Conservation (phyloP, 768 basidiomycete genomes). For the Phaeotremella skinneri region DNA sequence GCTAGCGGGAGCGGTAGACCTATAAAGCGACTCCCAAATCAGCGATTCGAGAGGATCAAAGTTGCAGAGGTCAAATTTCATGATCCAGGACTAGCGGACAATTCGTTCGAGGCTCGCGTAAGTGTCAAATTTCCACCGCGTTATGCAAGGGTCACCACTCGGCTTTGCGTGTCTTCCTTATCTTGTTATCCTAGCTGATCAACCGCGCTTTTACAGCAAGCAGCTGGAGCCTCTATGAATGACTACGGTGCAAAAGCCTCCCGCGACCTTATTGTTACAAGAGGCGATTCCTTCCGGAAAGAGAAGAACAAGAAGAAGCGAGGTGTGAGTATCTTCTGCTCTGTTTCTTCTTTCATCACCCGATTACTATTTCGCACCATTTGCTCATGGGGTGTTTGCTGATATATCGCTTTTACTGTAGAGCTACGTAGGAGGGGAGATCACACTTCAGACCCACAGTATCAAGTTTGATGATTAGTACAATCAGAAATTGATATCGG, state of each 20-base stretch:
- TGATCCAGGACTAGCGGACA: conserved; percentile 62
- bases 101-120: conserved; percentile 78
- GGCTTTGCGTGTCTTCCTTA: too few relatives aligned
- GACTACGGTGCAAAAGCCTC: conserved; percentile 89
- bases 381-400: not conserved
- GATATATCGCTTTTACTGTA: conserved; percentile 4
- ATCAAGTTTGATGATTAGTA: conserved; percentile 66
- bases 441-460: conserved; percentile 85
- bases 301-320: conserved; percentile 99
- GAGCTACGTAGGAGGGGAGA: conserved; percentile 90
- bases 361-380: not conserved
- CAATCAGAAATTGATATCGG: not conserved
- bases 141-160: not conserved
- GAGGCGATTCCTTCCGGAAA: conserved; percentile 92
- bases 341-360: not conserved
- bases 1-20: conserved; percentile 23
- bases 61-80: conserved; percentile 59
- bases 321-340: conserved; percentile 60
- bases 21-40: conserved; percentile 53
- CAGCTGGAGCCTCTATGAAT: conserved; percentile 62
- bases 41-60: conserved; percentile 79
- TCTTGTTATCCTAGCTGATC: not conserved
- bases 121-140: conserved; percentile 30
- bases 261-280: conserved; percentile 83
- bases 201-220: conserved; percentile 8